Percentiles rank a stretch among this genome's conserved stretches.
Conservation (phyloP, 2,329 filamentous ascomycete genomes). For the Penicillium sp. region DNA sequence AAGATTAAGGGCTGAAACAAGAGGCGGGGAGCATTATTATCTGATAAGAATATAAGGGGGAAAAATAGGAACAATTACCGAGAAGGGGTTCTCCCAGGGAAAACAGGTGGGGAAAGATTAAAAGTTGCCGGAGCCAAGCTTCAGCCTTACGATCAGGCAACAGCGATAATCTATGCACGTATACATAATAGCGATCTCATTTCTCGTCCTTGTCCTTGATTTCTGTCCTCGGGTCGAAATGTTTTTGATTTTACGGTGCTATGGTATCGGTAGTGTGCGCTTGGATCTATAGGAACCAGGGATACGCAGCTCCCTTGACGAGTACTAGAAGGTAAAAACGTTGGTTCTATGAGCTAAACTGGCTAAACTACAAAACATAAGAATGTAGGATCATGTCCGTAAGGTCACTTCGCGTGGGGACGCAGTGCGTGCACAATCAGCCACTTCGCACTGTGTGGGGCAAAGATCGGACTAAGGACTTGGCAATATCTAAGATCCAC, state of each 20-base stretch:
- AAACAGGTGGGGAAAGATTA: neutral
- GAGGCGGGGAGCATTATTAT: conserved; percentile 1
- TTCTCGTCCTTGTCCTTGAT: neutral
- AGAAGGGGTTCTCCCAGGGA: neutral
- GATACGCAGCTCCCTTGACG: neutral
- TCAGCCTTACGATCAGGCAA: conserved; percentile 22
- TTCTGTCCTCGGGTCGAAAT: neutral
- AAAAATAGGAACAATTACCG: neutral
- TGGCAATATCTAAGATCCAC: conserved; percentile 53
- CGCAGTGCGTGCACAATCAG: neutral
- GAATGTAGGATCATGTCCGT: conserved; percentile 1
- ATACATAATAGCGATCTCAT: neutral
- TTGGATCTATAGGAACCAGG: neutral
- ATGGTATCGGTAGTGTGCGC: neutral
- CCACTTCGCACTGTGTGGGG: neutral
- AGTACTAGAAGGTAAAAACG: neutral
- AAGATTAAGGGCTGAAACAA: conserved; percentile 2
- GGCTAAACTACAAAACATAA: neutral
- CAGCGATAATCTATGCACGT: conserved; percentile 1
- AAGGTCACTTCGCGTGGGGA: conserved; percentile 6
- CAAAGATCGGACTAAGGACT: neutral
- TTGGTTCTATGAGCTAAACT: neutral
- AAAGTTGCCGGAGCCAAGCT: conserved; percentile 12
- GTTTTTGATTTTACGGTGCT: neutral
- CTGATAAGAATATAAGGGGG: conserved; percentile 1